Evolutionary conservation across 164 flowering plant species (phyloP).

Genomic region (Annona cherimola): DNA sequence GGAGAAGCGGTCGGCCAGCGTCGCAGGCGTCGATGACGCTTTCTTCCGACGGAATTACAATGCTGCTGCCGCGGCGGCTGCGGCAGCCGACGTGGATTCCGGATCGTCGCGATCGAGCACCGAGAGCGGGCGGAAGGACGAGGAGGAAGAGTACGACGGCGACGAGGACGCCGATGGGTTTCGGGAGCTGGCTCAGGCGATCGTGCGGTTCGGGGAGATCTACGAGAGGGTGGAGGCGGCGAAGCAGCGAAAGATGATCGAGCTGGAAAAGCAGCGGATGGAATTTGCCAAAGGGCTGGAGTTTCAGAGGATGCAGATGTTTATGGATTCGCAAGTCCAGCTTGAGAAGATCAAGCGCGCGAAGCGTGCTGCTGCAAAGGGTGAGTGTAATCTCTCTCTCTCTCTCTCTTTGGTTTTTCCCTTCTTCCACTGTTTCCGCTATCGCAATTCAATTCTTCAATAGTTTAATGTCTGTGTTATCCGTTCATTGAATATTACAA

Average conservation of each 20-base stretch:
- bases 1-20: conserved; percentile 20
- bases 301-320: conserved; percentile 75
- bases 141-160: conserved; percentile 27
- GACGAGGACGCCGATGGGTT: conserved; percentile 46
- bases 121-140: conserved; percentile 27
- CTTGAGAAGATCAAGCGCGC: conserved; percentile 67
- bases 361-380: conserved; percentile 36
- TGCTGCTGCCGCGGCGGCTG: conserved; percentile 41
- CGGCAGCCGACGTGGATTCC: conserved; percentile 35
- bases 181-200: conserved; percentile 58
- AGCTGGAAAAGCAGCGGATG: conserved; percentile 85
- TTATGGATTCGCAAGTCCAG: conserved; percentile 78
- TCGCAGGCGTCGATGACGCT: conserved; percentile 23
- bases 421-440: no score
- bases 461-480: not conserved
- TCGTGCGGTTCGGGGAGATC: conserved; percentile 58
- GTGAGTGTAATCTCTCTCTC: not conserved
- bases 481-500: not conserved
- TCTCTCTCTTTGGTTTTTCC: not conserved
- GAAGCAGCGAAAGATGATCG: conserved; percentile 69
- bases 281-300: conserved; percentile 71
- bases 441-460: not conserved
- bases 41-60: conserved; percentile 45
- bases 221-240: conserved; percentile 76
- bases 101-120: conserved; percentile 21